Evolutionary conservation across 2,329 filamentous ascomycete genomes (phyloP).

Genomic region (Colletotrichum simmondsii): DNA sequence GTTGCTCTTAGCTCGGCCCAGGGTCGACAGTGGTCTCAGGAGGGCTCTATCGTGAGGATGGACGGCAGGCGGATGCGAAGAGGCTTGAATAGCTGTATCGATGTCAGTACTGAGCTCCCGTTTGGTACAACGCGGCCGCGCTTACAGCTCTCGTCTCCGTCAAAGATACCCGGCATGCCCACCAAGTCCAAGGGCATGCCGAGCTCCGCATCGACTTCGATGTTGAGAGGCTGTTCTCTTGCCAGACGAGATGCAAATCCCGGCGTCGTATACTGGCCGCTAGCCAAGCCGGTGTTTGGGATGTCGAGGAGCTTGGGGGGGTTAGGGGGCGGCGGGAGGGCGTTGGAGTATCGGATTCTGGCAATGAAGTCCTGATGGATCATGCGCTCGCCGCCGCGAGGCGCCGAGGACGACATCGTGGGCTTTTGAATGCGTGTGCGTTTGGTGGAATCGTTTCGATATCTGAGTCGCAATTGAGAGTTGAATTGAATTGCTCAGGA

Average conservation of each 20-base stretch:
- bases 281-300: slow-evolving; percentile 88
- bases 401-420: slow-evolving; percentile 47
- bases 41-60: slow-evolving; percentile 88
- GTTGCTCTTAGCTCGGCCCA: slow-evolving; percentile 84
- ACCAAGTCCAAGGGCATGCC: slow-evolving; percentile 97
- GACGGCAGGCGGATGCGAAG: slow-evolving; percentile 74
- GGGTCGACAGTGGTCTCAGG: slow-evolving; percentile 82
- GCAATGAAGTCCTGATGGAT: slow-evolving; percentile 97
- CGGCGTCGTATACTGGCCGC: slow-evolving; percentile 89
- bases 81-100: slow-evolving; percentile 80
- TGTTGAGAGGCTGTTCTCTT: slow-evolving; percentile 92
- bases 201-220: slow-evolving; percentile 96
- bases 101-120: slow-evolving; percentile 29
- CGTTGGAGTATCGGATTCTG: slow-evolving; percentile 94
- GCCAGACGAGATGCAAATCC: slow-evolving; percentile 90
- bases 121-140: slow-evolving; percentile 33
- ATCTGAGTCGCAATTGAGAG: not conserved
- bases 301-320: slow-evolving; percentile 98
- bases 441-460: not conserved
- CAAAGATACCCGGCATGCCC: slow-evolving; percentile 93
- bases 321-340: slow-evolving; percentile 91
- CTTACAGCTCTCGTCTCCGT: slow-evolving; percentile 93
- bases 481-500: not conserved
- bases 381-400: slow-evolving; percentile 65
- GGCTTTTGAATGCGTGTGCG: not conserved